These are phyloP conservation scores for Arthrobotrys megalospora DNA, from an alignment of 2,329 filamentous ascomycete species.

Conservation along the genomic window DNA sequence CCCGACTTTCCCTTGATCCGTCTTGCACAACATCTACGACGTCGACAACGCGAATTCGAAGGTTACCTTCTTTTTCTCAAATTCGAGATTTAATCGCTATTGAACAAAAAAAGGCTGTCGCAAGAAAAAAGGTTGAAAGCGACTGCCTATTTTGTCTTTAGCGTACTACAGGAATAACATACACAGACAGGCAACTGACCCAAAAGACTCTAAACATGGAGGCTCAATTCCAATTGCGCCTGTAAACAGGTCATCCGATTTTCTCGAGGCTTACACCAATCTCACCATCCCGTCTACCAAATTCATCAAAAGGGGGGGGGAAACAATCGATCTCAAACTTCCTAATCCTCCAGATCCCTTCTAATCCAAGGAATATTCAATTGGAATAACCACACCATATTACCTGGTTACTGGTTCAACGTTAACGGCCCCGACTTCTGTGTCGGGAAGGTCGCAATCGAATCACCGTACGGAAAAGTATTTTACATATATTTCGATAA, in stretches of 20 bases:
- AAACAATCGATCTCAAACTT: no score
- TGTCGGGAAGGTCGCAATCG: conserved; percentile 3
- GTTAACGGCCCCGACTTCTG: not conserved
- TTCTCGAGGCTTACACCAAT: not conserved
- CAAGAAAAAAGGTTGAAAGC: not conserved
- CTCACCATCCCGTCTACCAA: not conserved
- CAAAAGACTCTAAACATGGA: conserved; percentile 1
- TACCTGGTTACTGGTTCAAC: not conserved
- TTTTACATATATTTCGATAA: no score
- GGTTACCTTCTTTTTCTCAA: no score
- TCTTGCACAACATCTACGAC: not conserved
- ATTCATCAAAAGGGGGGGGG: not conserved
- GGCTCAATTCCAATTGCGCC: conserved; percentile 6
- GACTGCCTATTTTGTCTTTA: conserved; percentile 12
- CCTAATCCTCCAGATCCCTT: no score
- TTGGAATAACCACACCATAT: no score
- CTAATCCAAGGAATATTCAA: no score
- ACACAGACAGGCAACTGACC: conserved; percentile 11
- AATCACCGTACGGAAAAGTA: not conserved
- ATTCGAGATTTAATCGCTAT: no score
- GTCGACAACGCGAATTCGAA: not conserved
- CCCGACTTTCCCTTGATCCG: no score
- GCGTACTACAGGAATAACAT: conserved; percentile 11
- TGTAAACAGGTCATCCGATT: not conserved
- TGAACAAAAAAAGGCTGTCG: not conserved